Evolutionary conservation across 306 rosid genomes (phyloP).

Genomic region (Benincasa hispida): DNA sequence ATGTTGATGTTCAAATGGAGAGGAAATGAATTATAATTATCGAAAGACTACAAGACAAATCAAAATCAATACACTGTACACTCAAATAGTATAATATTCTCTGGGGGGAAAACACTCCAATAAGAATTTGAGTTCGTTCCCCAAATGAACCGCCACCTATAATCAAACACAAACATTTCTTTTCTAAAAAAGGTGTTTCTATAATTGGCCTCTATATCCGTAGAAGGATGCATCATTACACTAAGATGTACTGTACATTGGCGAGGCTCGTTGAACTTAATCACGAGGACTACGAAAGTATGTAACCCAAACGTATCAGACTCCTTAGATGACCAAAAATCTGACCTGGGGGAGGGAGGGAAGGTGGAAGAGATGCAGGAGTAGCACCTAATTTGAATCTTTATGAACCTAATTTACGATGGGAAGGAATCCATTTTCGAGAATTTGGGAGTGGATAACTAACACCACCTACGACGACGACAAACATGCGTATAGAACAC

Average conservation of each 20-base stretch:
- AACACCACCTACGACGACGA: neutral
- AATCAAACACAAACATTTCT: neutral
- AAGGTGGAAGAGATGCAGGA: neutral
- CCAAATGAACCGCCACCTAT: neutral
- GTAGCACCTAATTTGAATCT: constrained; percentile 5
- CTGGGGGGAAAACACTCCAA: neutral
- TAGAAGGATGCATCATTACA: neutral
- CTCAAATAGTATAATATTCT: neutral
- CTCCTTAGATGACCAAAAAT: neutral
- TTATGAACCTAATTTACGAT: constrained; percentile 6
- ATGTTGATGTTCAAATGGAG: neutral
- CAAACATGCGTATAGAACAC: constrained; percentile 12
- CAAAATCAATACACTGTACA: constrained; percentile 3
- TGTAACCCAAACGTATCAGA: neutral
- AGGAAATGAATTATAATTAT: neutral
- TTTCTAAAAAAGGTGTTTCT: neutral
- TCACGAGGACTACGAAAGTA: neutral
- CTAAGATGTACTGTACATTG: neutral
- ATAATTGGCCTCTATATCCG: neutral
- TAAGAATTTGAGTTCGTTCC: neutral
- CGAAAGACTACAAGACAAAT: neutral
- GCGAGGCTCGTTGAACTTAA: neutral
- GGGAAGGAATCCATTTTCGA: constrained; percentile 10
- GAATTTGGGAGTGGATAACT: constrained; percentile 8
- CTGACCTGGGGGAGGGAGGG: neutral